Conservation (phyloP, 306 rosid species). For the Lagenaria siceraria region DNA sequence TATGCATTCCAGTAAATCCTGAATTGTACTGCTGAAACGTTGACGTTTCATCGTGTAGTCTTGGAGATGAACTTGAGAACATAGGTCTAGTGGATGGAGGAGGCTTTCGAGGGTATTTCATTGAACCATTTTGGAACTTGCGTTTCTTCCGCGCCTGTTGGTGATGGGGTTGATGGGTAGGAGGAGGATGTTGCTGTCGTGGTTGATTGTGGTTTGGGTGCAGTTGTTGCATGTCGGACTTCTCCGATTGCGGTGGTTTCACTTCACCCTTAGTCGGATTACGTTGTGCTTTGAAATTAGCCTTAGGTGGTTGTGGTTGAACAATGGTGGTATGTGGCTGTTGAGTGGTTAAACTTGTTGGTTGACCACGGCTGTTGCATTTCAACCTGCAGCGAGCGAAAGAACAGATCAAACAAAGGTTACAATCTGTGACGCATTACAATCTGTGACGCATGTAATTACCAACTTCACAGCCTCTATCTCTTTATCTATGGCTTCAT, state of each 20-base stretch:
- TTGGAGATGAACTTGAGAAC: not conserved
- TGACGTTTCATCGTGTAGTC: not conserved
- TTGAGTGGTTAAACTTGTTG: not conserved
- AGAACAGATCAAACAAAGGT: no score
- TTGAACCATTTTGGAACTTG: not conserved
- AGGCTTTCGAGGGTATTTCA: not conserved
- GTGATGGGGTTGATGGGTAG: not conserved
- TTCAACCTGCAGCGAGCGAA: no score
- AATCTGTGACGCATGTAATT: slow-evolving; percentile 29
- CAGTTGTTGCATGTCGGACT: not conserved
- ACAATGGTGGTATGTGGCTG: not conserved
- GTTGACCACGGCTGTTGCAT: not conserved
- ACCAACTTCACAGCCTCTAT: slow-evolving; percentile 19
- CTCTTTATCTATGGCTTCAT: slow-evolving; percentile 20
- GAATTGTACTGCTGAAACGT: not conserved
- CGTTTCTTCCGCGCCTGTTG: not conserved
- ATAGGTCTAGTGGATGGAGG: not conserved
- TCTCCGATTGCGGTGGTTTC: not conserved
- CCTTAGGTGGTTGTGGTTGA: not conserved
- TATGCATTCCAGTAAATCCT: not conserved
- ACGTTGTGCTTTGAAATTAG: not conserved
- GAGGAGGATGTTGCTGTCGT: not conserved
- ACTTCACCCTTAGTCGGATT: not conserved
- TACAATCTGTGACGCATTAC: slow-evolving; percentile 36
- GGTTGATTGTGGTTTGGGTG: not conserved